Evolutionary conservation across 2,329 filamentous ascomycete species (phyloP).

Genomic region (Blastomyces percursus): DNA sequence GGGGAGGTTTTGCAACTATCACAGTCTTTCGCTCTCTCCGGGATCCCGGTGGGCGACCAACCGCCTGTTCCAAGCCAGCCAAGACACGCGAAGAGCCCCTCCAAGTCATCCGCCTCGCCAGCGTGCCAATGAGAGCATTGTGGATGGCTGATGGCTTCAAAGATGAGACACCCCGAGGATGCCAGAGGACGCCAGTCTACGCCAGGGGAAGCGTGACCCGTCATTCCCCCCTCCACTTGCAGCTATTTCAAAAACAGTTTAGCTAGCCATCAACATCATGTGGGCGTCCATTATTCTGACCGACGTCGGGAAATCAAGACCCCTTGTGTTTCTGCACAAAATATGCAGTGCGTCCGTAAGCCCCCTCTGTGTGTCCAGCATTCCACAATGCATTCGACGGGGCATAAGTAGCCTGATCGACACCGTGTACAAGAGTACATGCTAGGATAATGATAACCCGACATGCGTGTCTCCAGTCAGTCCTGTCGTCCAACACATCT

Average conservation of each 20-base stretch:
- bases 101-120: not conserved
- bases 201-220: conserved; percentile 2
- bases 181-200: conserved; percentile 3
- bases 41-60: not conserved
- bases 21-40: not conserved
- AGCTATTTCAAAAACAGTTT: not conserved
- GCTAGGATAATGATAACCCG: not conserved
- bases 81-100: not conserved
- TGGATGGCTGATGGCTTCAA: not conserved
- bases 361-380: not conserved
- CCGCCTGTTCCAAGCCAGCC: not conserved
- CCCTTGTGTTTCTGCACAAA: not conserved
- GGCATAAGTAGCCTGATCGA: not conserved
- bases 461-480: conserved; percentile 2
- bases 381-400: not conserved
- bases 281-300: too few species aligned
- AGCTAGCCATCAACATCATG: not conserved
- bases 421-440: not conserved
- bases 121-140: not conserved
- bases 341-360: conserved; percentile 1
- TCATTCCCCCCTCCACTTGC: not conserved
- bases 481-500: not conserved
- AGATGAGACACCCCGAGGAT: not conserved
- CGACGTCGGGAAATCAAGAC: not conserved
- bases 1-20: not conserved